Evolutionary conservation across 768 basidiomycete species (phyloP).

Genomic region (Leccinum boreale): DNA sequence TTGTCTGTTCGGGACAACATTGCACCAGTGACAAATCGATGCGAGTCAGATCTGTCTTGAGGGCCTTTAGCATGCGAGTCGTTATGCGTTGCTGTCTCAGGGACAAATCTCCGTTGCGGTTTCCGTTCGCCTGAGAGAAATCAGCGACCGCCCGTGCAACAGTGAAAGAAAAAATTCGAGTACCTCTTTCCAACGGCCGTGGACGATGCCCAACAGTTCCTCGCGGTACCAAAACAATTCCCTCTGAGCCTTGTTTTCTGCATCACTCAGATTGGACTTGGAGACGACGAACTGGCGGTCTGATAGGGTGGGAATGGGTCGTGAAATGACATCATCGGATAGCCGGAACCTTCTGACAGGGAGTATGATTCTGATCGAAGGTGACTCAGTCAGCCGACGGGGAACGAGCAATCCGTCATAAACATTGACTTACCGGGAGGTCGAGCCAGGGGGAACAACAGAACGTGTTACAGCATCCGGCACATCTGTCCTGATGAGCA

Average conservation of each 20-base stretch:
- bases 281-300: slow-evolving; percentile 90
- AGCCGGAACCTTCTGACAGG: slow-evolving; percentile 72
- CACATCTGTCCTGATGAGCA: slow-evolving; percentile 33
- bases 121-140: slow-evolving; percentile 64
- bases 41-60: slow-evolving; percentile 65
- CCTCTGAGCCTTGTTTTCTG: slow-evolving; percentile 61
- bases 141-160: neutral
- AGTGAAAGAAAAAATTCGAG: neutral
- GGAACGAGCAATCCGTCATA: neutral
- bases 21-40: slow-evolving; percentile 52
- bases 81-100: slow-evolving; percentile 78
- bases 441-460: slow-evolving; percentile 85
- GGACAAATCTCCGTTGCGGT: slow-evolving; percentile 71
- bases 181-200: slow-evolving; percentile 86
- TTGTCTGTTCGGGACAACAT: slow-evolving; percentile 24
- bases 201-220: slow-evolving; percentile 67
- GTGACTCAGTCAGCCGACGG: slow-evolving; percentile 5
- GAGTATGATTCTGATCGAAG: slow-evolving; percentile 50
- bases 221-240: slow-evolving; percentile 98
- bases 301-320: slow-evolving; percentile 79
- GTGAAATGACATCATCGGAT: slow-evolving; percentile 50
- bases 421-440: slow-evolving; percentile 55
- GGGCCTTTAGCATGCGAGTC: slow-evolving; percentile 70
- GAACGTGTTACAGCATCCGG: slow-evolving; percentile 44
- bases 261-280: slow-evolving; percentile 58